A percentile compares a stretch with the other conserved stretches of the same genome.
Conservation (phyloP, 257 asterid species). For the Solanum arcanum region DNA sequence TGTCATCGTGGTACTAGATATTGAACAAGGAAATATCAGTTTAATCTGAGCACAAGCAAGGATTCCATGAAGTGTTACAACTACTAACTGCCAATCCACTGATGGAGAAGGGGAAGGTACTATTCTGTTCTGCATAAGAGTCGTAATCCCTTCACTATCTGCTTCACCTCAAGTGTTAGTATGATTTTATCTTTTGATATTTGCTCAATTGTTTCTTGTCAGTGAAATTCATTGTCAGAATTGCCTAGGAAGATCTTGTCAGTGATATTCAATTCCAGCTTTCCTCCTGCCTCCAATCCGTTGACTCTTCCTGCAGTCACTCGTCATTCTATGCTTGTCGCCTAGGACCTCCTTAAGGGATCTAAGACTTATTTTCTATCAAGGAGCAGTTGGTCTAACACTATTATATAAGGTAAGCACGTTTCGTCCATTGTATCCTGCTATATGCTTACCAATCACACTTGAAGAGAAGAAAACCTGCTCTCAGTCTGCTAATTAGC, state of each 20-base stretch:
- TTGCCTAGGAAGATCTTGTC: background rate
- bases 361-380: background rate
- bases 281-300: background rate
- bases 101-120: background rate
- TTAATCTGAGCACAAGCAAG: background rate
- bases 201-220: background rate
- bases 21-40: background rate
- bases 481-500: background rate
- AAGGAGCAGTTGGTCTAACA: background rate
- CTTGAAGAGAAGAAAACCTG: background rate
- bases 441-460: background rate
- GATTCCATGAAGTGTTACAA: background rate
- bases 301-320: background rate
- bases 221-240: background rate
- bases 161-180: background rate
- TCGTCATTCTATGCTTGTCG: background rate
- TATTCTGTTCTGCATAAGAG: background rate
- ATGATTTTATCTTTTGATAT: background rate
- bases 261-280: background rate
- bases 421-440: background rate
- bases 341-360: background rate
- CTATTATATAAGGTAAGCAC: background rate
- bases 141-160: background rate
- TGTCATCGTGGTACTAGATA: background rate
- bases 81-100: background rate